A percentile compares a stretch with the other conserved stretches of the same genome.
Evolutionary conservation across 257 asterid genomes (phyloP).

Genomic region (Solanum appendiculatum): DNA sequence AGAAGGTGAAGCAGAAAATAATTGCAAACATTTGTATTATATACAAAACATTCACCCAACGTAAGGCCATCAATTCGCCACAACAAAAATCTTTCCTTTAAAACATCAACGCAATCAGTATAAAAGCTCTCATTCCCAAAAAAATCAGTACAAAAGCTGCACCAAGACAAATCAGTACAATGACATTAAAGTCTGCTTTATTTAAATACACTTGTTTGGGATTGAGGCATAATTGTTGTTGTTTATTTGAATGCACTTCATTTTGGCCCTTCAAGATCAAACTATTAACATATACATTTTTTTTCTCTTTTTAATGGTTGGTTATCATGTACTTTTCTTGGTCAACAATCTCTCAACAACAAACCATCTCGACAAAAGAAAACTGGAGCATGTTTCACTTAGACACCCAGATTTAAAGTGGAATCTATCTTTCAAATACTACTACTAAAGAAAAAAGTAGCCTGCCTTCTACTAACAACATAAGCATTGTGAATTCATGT

Average conservation of each 20-base stretch:
- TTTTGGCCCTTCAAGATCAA: neutral
- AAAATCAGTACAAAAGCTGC: neutral
- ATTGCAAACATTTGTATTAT: neutral
- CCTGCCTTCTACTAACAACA: neutral
- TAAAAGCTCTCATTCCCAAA: neutral
- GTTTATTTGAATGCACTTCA: neutral
- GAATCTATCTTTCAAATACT: neutral
- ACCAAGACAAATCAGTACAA: neutral
- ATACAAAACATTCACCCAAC: neutral
- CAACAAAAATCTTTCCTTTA: neutral
- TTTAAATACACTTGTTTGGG: neutral
- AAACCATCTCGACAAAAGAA: neutral
- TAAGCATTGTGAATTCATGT: neutral
- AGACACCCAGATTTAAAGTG: neutral
- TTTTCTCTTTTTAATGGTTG: neutral
- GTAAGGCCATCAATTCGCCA: neutral
- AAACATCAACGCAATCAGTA: neutral
- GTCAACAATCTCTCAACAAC: neutral
- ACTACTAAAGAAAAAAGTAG: neutral
- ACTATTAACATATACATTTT: neutral
- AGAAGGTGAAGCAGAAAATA: neutral
- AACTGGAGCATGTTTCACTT: neutral
- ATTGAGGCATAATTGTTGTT: neutral
- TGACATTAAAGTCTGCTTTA: neutral
- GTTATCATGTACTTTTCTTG: neutral